Evolutionary conservation across 495 filamentous ascomycete species (phyloP).

Genomic region (Neurospora pannonica): DNA sequence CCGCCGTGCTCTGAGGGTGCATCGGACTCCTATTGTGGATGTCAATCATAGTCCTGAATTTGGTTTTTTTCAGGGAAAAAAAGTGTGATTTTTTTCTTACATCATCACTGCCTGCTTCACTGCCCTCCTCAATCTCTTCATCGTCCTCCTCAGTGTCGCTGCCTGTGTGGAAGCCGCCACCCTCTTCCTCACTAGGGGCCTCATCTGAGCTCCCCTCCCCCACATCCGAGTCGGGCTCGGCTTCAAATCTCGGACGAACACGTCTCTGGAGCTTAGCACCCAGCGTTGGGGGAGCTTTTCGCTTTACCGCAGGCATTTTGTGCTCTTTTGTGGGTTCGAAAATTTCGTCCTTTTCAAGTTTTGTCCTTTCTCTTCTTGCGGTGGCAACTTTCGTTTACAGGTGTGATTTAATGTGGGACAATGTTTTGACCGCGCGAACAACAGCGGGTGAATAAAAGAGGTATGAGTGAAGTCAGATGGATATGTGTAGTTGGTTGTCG

Average conservation of each 20-base stretch:
- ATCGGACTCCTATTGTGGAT: slow-evolving; percentile 14
- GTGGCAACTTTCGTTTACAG: background rate
- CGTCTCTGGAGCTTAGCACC: slow-evolving; percentile 43
- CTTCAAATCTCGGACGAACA: slow-evolving; percentile 46
- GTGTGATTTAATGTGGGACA: background rate
- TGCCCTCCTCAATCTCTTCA: slow-evolving; percentile 17
- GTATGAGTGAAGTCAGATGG: background rate
- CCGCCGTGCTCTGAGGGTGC: slow-evolving; percentile 29
- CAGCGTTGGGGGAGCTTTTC: slow-evolving; percentile 16
- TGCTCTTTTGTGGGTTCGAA: background rate
- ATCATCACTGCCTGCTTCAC: slow-evolving; percentile 22
- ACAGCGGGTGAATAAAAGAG: background rate
- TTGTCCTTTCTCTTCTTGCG: background rate
- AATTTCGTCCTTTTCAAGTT: background rate
- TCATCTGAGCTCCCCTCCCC: slow-evolving; percentile 16
- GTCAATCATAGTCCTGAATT: background rate
- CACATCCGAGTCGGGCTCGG: slow-evolving; percentile 44
- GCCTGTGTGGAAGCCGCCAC: slow-evolving; percentile 16
- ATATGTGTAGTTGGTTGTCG: background rate
- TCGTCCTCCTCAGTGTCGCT: slow-evolving; percentile 20
- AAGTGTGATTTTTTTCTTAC: slow-evolving; percentile 1
- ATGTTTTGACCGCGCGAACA: background rate
- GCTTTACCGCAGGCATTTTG: slow-evolving; percentile 21
- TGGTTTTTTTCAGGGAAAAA: too few species aligned
- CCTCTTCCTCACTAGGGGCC: slow-evolving; percentile 26